These are phyloP conservation scores for Knufia petricola DNA, from an alignment of 2,329 filamentous ascomycete genomes.

Conservation along the genomic window DNA sequence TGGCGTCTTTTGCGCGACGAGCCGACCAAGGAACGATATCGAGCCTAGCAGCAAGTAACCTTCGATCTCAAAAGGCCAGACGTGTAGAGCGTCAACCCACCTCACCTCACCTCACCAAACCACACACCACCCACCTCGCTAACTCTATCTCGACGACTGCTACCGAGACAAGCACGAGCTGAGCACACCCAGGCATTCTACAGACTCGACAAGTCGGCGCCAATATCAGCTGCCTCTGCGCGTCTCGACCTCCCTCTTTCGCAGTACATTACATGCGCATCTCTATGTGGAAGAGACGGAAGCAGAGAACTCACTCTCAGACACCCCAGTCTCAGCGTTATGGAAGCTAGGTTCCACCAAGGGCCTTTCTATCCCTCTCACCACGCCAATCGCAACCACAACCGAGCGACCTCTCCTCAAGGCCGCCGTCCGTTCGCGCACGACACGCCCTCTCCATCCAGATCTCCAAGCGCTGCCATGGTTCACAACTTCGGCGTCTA, in stretches of 20 bases:
- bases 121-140: background rate
- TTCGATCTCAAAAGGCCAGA: background rate
- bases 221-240: background rate
- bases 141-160: too few relatives aligned
- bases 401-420: slow-evolving; percentile 37
- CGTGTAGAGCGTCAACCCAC: background rate
- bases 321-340: background rate
- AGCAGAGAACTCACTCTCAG: background rate
- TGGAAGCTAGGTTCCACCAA: slow-evolving; percentile 37
- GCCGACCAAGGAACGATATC: too few relatives aligned
- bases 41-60: too few relatives aligned
- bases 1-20: background rate
- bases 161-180: background rate
- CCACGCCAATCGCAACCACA: slow-evolving; percentile 34
- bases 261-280: slow-evolving; percentile 1
- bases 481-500: slow-evolving; percentile 40
- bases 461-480: slow-evolving; percentile 37
- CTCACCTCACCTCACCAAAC: slow-evolving; percentile 1
- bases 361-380: slow-evolving; percentile 42
- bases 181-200: background rate
- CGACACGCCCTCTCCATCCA: slow-evolving; percentile 40
- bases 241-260: background rate
- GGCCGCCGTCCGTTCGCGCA: slow-evolving; percentile 35
- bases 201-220: background rate
- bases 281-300: slow-evolving; percentile 11